Conservation (phyloP, 2,329 filamentous ascomycete species). For the Taxawa tesnikishii region DNA sequence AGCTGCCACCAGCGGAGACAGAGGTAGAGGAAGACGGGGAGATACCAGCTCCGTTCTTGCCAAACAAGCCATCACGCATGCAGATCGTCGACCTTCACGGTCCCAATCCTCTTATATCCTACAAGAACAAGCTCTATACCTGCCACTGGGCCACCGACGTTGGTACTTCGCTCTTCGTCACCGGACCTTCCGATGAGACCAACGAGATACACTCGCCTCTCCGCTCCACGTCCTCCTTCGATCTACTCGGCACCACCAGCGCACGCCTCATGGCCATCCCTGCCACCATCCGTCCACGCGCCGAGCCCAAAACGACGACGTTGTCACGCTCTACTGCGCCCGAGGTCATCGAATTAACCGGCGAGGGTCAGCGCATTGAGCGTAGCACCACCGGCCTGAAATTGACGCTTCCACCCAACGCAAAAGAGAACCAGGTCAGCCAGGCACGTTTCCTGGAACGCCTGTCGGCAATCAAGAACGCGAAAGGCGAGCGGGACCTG, state of each 20-base stretch:
- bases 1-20: conserved; percentile 15
- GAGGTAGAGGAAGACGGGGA: too few relatives aligned
- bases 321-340: conserved; percentile 1
- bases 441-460: conserved; percentile 27
- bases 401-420: conserved; percentile 6
- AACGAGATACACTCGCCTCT: conserved; percentile 37
- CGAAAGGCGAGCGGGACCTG: conserved; percentile 24
- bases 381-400: conserved; percentile 3
- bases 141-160: conserved; percentile 74
- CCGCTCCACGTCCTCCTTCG: conserved; percentile 45
- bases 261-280: conserved; percentile 58
- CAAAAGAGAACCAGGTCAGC: conserved; percentile 4
- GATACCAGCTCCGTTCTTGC: conserved; percentile 18
- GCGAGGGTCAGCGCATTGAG: conserved; percentile 7
- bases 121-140: conserved; percentile 64
- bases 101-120: conserved; percentile 63
- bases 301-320: neutral
- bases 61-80: too few relatives aligned
- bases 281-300: conserved; percentile 37
- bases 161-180: conserved; percentile 61
- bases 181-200: conserved; percentile 25
- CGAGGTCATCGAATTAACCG: conserved; percentile 8
- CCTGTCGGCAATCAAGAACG: conserved; percentile 27
- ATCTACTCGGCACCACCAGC: conserved; percentile 59
- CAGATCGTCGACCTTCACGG: conserved; percentile 80